Evolutionary conservation across 23 red algal species (phyloP), one percentile per base, ranked within the genome.

Genomic region (Gracilaria gracilis): DNA sequence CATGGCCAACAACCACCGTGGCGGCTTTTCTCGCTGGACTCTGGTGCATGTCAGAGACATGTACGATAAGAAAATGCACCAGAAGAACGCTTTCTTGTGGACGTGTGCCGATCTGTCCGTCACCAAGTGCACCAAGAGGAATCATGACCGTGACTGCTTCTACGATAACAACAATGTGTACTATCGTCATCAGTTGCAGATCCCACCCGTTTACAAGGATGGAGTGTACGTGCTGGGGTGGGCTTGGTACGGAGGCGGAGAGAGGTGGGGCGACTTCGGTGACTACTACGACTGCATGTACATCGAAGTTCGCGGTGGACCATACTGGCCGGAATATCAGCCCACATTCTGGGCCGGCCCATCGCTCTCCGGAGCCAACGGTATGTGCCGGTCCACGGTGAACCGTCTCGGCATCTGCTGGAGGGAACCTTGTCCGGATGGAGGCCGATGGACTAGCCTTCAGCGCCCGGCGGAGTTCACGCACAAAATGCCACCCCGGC

Each of bases 281-380:
- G 90, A 93, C 57, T 93, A 93, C 61, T 93, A 86, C 75, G 90
- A 85, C 40, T 93, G 90, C 70, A 85, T 79, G 80, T 93, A 85
- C 54, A 77, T 93, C 46, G 21, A 84, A 21, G 71, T 93, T 12
- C 48, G 53, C 12, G 90, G 90, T 5, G 90, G 90, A 16, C 67
- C 84, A 15, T 82, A 59, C 24, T 82, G 53, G 58, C 39, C 70
- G 6, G 71, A 55, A 23, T 88, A 58, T 24, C 73, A 80, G 37
- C 90, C 90, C 29, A 76, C 57, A 2, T 93, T 93, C 71, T 65
- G 59, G 39, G 62, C 73, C 40, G 87, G 75, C 20, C 40, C 84
- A 3, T 38, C 79, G 54, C 53, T 59, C 16, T 67, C 73, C 13
- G 87, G 87, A 0, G 28, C 20, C 23, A 44, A 66, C 19, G 67